Evolutionary conservation across 208 protist genomes (phyloP).

Genomic region (Trypanosoma platydactyli): DNA sequence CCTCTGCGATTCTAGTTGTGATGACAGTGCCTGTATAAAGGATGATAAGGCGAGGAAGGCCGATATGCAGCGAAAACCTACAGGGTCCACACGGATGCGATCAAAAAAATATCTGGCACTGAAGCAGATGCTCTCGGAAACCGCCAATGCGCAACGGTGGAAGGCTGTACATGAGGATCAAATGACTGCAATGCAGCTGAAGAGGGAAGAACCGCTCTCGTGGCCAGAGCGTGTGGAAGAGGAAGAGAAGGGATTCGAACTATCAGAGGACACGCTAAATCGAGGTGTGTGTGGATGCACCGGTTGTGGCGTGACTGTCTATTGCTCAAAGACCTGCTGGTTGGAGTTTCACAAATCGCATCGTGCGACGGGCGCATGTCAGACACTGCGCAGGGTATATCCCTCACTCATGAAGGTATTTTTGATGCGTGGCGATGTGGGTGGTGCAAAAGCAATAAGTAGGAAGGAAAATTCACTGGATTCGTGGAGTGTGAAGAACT

Average conservation of each 20-base stretch:
- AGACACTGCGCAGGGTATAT: slow-evolving; percentile 50
- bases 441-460: slow-evolving; percentile 1
- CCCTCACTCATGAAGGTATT: slow-evolving; percentile 49
- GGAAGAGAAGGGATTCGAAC: slow-evolving; percentile 5
- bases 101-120: slow-evolving; percentile 49
- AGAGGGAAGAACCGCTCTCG: background rate
- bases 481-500: slow-evolving; percentile 37
- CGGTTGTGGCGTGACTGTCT: slow-evolving; percentile 59
- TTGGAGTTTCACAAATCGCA: slow-evolving; percentile 34
- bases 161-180: slow-evolving; percentile 31
- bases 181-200: background rate
- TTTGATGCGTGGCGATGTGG: slow-evolving; percentile 3
- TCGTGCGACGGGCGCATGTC: slow-evolving; percentile 45
- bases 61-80: slow-evolving; percentile 52
- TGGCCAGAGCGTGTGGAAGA: slow-evolving; percentile 31
- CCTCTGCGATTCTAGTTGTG: background rate
- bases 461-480: slow-evolving; percentile 5
- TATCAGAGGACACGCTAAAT: slow-evolving; percentile 21
- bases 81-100: slow-evolving; percentile 49
- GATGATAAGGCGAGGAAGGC: slow-evolving; percentile 4
- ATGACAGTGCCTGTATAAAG: background rate
- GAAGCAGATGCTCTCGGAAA: slow-evolving; percentile 36
- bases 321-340: slow-evolving; percentile 61
- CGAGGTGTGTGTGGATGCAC: slow-evolving; percentile 44
- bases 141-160: slow-evolving; percentile 35